Evolutionary conservation across 2,329 filamentous ascomycete genomes (phyloP).

Genomic region (Penicillium sp.): DNA sequence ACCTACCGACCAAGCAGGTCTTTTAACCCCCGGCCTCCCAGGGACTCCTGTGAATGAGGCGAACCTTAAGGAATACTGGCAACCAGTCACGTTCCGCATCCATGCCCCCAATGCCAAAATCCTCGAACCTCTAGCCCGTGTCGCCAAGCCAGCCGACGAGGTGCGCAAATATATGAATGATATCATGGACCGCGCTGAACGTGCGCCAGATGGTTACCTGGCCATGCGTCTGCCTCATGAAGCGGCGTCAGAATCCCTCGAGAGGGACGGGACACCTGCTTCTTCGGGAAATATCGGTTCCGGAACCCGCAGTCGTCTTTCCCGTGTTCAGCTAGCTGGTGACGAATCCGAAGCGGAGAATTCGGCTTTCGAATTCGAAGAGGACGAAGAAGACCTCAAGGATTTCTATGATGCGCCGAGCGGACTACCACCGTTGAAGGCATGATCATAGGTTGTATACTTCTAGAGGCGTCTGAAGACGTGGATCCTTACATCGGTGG

Average conservation of each 20-base stretch:
- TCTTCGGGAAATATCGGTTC: conserved; percentile 7
- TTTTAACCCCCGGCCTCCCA: conserved; percentile 8
- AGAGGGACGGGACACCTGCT: conserved; percentile 29
- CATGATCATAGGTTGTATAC: conserved; percentile 6
- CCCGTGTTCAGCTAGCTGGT: conserved; percentile 23
- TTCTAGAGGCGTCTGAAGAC: background rate
- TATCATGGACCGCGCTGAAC: conserved; percentile 57
- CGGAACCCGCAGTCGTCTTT: conserved; percentile 26
- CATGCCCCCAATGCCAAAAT: conserved; percentile 53
- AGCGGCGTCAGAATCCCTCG: conserved; percentile 30
- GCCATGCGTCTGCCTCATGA: conserved; percentile 56
- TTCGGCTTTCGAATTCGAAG: conserved; percentile 18
- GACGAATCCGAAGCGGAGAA: conserved; percentile 32
- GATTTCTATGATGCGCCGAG: conserved; percentile 44
- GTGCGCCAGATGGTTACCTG: conserved; percentile 56
- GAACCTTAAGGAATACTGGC: conserved; percentile 49
- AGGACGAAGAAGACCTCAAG: conserved; percentile 37
- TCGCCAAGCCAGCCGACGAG: conserved; percentile 56
- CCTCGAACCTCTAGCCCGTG: conserved; percentile 56
- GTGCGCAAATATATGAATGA: conserved; percentile 57
- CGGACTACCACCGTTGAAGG: conserved; percentile 34
- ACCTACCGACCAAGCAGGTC: background rate
- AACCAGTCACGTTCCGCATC: conserved; percentile 58
- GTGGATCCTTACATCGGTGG: background rate
- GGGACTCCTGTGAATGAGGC: conserved; percentile 17